Base-by-base conservation (phyloP, 176 grass and related monocot genomes). In the Avena atlantica region DNA sequence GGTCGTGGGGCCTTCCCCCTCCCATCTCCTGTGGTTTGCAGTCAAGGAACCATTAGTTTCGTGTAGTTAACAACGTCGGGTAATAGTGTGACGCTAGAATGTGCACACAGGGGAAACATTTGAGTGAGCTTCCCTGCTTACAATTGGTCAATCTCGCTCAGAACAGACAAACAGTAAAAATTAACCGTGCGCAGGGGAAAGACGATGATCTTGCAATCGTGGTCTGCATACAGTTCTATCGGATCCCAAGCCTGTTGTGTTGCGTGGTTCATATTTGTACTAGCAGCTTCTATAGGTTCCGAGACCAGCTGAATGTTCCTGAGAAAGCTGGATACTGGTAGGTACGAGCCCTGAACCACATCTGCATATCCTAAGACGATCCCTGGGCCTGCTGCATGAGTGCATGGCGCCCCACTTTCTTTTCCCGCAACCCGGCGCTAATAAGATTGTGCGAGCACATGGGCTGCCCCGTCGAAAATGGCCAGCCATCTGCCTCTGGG, bases 401-500 rank as follows among this genome's bases (percentile, higher is more conserved):
- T 57, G 6, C 81, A 6, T 80, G 67, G 6, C 81, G 24, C 50
- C 60, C 52, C 40, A 48, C 62, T 12, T 11, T 11, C 47, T 85
- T 84, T 74, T 17, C 70, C 82, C 24, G 34, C 81, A 88, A 37
- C 53, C 77, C 82, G 27, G 81, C 57, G 31, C 47, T 7, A 67
- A 70, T 7, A 67, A 70, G 77, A 77, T 81, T 49, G 71, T 82
- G 90, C 82, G 44, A 0, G 82, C 86, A 91, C 86, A 91, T 91
- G 86, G 86, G 42, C n/a, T 81, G 31, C 82, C 37, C 9, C 90
- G 86, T 24, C 44, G 31, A 82, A 88, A 91, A 78, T 51, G 64
- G 63, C 71, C 17, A 79, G 2, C 84, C 65, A 80, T 70, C 89
- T 74, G 55, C 55, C 55, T 57, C 6, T 57, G 55, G 55, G 55